Evolutionary conservation across 306 rosid genomes (phyloP).

Genomic region (Cicer pinnatifidum): DNA sequence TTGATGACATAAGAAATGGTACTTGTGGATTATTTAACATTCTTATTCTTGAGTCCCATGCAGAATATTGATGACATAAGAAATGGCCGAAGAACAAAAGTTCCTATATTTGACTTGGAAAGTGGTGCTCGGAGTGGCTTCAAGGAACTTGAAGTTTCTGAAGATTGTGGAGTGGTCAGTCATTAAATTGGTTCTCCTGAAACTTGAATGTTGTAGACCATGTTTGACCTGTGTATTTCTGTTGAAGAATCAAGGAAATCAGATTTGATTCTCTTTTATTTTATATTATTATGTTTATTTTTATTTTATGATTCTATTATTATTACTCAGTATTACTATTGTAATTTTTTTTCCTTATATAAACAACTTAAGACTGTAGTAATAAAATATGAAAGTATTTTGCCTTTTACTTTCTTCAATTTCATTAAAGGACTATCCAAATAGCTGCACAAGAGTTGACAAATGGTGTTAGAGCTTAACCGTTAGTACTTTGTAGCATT

Average conservation of each 20-base stretch:
- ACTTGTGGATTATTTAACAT: constrained; percentile 35
- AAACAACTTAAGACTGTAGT: no score
- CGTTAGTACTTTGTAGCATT: constrained; percentile 37
- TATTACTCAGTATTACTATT: no score
- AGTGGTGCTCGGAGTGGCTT: constrained; percentile 89
- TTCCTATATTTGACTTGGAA: constrained; percentile 93
- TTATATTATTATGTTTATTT: no score
- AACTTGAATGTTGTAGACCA: constrained; percentile 28
- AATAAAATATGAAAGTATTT: no score
- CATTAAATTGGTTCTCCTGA: constrained; percentile 40
- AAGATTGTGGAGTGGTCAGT: constrained; percentile 99
- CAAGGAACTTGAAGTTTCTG: constrained; percentile 96
- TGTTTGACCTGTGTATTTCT: constrained; percentile 11
- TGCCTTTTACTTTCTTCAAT: no score
- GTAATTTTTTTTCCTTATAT: no score
- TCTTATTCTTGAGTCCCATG: constrained; percentile 47
- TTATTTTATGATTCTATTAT: no score
- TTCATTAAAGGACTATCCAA: constrained; percentile 23
- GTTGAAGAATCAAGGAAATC: no score
- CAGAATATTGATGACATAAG: constrained; percentile 95
- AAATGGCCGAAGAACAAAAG: constrained; percentile 81
- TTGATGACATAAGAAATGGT: constrained; percentile 60
- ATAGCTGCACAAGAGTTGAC: constrained; percentile 31
- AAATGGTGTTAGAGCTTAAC: constrained; percentile 22
- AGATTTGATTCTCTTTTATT: no score